Base-by-base conservation (phyloP, 495 filamentous ascomycete species). In the Poronia punctata region DNA sequence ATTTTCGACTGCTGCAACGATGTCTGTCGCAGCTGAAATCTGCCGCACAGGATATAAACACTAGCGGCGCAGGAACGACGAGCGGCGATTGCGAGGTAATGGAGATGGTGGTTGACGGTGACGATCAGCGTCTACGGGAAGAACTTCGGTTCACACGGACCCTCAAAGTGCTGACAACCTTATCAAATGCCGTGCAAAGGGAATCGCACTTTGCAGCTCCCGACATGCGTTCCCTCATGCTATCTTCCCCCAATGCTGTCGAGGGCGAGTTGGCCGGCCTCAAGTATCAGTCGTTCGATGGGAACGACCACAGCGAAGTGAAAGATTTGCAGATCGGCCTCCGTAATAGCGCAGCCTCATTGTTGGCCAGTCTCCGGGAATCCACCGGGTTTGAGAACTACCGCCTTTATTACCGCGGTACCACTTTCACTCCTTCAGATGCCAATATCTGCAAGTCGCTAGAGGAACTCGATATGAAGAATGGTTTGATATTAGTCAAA, bases 21-120 rank as follows among this genome's bases (percentile, higher is more conserved):
- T 95, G 88, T 50, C 72, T 93, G 8, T 61, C 71, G 11, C 84
- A 92, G 53, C 69, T 95, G 7, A 81, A 77, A 24, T 65, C 69
- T 2, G 79, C 84, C n/a, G 84, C 84, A 8, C 59, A 67, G 11
- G 74, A 65, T 30, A 46, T 89, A 47, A 83, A 74, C 43, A 38
- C 55, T 4, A 67, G 67, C 34, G 54, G 39, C 27, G 61, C 70
- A 38, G 62, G 57, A 4, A 52, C 46, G n/a, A 45, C 61, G 9
- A 67, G 59, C 37, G 61, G 59, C 17, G 68, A 72, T 16, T 67
- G 73, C 18, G 61, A 75, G 21, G 47, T 57, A 3, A 79, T 78
- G 74, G 68, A 62, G 1, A 59, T 67, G 3, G 66, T 70, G 11
- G 50, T 52, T 11, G n/a, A n/a, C 12, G 55, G 60, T 5, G 66